A percentile compares a stretch with the other conserved stretches of the same genome.
phyloP scores from a whole-genome alignment of 352 stramenopile genomes.

The Pythium oligandrum region DNA sequence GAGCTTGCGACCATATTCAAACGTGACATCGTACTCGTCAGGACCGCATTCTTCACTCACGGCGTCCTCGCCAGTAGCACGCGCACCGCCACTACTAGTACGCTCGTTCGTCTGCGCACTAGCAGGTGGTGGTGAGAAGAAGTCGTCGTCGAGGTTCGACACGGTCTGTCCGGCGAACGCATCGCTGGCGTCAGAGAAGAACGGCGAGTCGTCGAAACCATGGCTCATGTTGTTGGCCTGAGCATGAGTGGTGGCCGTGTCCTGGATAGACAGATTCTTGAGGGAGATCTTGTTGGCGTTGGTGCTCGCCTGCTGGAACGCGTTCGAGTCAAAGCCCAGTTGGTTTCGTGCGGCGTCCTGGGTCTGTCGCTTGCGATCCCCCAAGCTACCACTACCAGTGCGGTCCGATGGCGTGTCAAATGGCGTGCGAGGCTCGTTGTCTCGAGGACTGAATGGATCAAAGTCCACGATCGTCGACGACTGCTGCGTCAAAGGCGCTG shows the following conservation, averaged over 20 bases:
- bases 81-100: constrained; percentile 9
- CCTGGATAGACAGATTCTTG: constrained; percentile 22
- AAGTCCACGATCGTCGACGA: constrained; percentile 61
- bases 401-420: constrained; percentile 24
- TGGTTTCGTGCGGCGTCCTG: constrained; percentile 59
- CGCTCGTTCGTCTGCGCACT: constrained; percentile 5
- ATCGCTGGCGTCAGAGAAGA: constrained; percentile 59
- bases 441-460: constrained; percentile 63
- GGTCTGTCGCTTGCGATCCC: constrained; percentile 45
- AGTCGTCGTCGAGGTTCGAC: constrained; percentile 61
- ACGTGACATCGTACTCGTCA: constrained; percentile 74
- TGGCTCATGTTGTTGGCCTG: background rate
- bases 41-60: constrained; percentile 26
- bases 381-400: constrained; percentile 13
- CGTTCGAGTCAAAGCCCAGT: constrained; percentile 45
- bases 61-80: constrained; percentile 3
- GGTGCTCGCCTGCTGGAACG: constrained; percentile 32
- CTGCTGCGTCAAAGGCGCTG: constrained; percentile 23
- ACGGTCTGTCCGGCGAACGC: constrained; percentile 61
- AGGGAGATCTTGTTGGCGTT: constrained; percentile 34
- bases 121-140: constrained; percentile 7
- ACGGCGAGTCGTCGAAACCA: constrained; percentile 39
- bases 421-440: constrained; percentile 38
- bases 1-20: constrained; percentile 70
- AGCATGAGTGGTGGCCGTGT: constrained; percentile 9